A percentile compares a stretch with the other conserved stretches of the same genome.
phyloP scores from a whole-genome alignment of 148 eudicot genomes.

The Dianthus caryophyllus region DNA sequence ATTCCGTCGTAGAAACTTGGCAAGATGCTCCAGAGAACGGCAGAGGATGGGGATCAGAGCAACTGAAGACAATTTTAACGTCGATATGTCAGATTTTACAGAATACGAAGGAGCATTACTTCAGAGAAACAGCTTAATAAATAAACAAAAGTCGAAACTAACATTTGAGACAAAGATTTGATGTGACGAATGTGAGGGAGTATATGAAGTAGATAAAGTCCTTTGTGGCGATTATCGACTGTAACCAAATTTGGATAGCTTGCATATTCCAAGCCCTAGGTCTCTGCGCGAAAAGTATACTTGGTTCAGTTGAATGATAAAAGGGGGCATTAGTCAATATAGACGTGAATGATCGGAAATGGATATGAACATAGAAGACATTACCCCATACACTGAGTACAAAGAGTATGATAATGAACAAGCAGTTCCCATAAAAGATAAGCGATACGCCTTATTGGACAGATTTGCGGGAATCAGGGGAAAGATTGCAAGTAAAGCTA shows the following conservation, averaged over 20 bases:
- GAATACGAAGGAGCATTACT: background rate
- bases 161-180: conserved; percentile 84
- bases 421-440: conserved; percentile 85
- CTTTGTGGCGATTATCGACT: conserved; percentile 74
- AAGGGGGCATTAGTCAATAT: background rate
- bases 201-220: conserved; percentile 83
- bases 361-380: conserved; percentile 2
- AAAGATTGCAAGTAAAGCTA: conserved; percentile 77
- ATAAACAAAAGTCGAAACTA: conserved; percentile 25
- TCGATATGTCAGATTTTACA: conserved; percentile 8
- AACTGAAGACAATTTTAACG: conserved; percentile 47
- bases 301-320: conserved; percentile 1
- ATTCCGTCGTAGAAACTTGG: conserved; percentile 87
- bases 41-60: conserved; percentile 85
- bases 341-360: background rate
- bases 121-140: background rate
- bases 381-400: conserved; percentile 97
- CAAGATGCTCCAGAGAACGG: conserved; percentile 77
- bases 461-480: conserved; percentile 71
- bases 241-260: conserved; percentile 86
- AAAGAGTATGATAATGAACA: conserved; percentile 82
- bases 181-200: conserved; percentile 81
- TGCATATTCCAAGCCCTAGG: conserved; percentile 94
- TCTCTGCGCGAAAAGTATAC: conserved; percentile 45
- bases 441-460: conserved; percentile 77